Evolutionary conservation across 208 protist species (phyloP), one percentile per base, ranked within the genome.

Genomic region (Naegleria fowleri): DNA sequence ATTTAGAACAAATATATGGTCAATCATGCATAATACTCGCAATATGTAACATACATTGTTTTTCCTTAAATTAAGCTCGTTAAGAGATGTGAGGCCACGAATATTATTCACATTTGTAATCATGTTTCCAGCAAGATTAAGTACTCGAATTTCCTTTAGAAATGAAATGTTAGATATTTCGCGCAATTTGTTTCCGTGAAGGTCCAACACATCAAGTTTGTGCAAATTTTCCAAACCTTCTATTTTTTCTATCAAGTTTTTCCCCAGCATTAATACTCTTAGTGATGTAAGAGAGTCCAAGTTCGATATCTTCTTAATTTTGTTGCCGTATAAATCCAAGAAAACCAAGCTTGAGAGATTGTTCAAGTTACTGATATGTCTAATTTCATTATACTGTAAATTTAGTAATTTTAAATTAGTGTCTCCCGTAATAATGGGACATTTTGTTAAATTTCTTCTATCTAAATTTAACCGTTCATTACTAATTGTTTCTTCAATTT

Each of bases 371-470:
- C 29, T 36, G 7, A 79, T 79, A 36, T 33, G 13, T 36, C 67
- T 79, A 5, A 79, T 79, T 79, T 79, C 67, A 9, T 79, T 79
- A 79, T 79, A 79, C n/a, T 79, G 67, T 36, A 79, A 36, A 36
- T 79, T 79, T 13, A 79, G 25, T 36, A 79, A 79, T 79, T 79
- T 79, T 36, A 79, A n/a, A 79, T 79, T 79, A 13, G 67, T 79
- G n/a, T 79, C 67, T 36, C 67, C 67, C 9, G 16, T 29, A 79
- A 79, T 79, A 13, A 79, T 36, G 5, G 67, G 67, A 25, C 67
- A 79, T 79, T 79, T 79, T 79, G 67, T 79, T 36, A 79, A n/a
- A 79, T 79, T 79, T 79, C 29, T 79, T 79, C 67, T 25, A 36
- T 79, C 67, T 5, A 79, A n/a, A 79, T 79, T 79, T 33, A 79